Conservation (phyloP, 2,329 filamentous ascomycete genomes). For the Myriosclerotinia curreyana region DNA sequence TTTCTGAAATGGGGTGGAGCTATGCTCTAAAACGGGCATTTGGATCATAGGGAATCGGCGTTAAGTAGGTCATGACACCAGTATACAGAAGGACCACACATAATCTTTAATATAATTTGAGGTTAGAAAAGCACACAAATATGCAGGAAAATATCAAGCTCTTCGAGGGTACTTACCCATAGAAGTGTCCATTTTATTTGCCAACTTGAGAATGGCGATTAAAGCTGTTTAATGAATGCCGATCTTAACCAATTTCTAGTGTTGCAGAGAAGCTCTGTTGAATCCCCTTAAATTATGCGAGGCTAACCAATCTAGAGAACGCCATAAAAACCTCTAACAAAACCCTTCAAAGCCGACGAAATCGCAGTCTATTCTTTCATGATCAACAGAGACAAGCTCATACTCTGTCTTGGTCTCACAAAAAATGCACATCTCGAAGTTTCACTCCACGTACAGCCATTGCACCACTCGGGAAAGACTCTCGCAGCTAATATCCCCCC, state of each 20-base stretch:
- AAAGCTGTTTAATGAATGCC: not conserved
- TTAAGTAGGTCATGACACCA: not conserved
- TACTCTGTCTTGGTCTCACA: not conserved
- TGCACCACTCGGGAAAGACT: not conserved
- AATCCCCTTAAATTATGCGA: not conserved
- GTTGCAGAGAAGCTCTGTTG: not conserved
- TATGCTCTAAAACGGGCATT: not conserved
- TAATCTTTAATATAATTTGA: slow-evolving; percentile 15
- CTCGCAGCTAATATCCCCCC: not conserved
- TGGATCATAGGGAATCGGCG: not conserved
- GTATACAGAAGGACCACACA: slow-evolving; percentile 11
- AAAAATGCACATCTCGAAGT: not conserved
- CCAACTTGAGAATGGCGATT: not conserved
- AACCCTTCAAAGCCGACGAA: not conserved
- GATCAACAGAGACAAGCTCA: not conserved
- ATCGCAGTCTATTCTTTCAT: not conserved
- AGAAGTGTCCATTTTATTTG: not conserved
- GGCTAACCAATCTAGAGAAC: not conserved
- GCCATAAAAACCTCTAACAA: not conserved
- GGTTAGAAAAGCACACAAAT: not conserved
- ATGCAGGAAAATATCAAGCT: not conserved
- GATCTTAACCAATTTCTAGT: not conserved
- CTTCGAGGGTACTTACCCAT: not conserved
- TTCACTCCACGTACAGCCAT: not conserved
- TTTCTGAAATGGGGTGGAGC: not conserved